phyloP scores from a whole-genome alignment of 1,284 basidiomycete species.

The Amylostereum areolatum region DNA sequence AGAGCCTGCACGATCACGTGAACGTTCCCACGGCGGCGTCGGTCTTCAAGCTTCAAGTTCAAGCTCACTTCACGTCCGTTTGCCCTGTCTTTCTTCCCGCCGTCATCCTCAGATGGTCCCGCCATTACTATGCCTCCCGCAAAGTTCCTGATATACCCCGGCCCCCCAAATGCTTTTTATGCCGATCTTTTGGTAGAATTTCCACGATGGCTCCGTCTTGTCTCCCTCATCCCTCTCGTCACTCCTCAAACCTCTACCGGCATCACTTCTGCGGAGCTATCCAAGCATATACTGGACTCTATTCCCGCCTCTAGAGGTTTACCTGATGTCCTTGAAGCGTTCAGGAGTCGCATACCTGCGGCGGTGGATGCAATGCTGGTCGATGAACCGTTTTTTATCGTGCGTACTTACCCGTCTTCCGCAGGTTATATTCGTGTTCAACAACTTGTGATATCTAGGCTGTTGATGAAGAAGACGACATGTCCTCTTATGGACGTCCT shows the following conservation, averaged over 20 bases:
- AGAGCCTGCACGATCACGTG: no score
- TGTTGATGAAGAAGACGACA: not conserved
- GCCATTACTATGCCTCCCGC: no score
- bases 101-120: no score
- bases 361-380: constrained; percentile 7
- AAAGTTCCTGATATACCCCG: constrained; percentile 5
- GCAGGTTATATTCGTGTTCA: not conserved
- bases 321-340: constrained; percentile 6
- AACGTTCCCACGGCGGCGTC: no score
- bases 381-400: constrained; percentile 9
- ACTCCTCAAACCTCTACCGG: constrained; percentile 2
- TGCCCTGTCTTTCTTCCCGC: no score
- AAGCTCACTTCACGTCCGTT: no score
- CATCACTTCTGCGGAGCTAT: constrained; percentile 4
- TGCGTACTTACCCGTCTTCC: constrained; percentile 1
- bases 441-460: constrained; percentile 2
- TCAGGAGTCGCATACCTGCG: constrained; percentile 6
- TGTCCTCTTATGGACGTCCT: no score
- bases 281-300: constrained; percentile 3
- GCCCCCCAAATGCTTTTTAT: constrained; percentile 10
- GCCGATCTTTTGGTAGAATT: constrained; percentile 10
- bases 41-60: no score
- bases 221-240: constrained; percentile 8
- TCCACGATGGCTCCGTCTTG: constrained; percentile 10
- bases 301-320: constrained; percentile 3